Evolutionary conservation across 495 filamentous ascomycete genomes (phyloP).

Genomic region (Annulohypoxylon maeteangense): DNA sequence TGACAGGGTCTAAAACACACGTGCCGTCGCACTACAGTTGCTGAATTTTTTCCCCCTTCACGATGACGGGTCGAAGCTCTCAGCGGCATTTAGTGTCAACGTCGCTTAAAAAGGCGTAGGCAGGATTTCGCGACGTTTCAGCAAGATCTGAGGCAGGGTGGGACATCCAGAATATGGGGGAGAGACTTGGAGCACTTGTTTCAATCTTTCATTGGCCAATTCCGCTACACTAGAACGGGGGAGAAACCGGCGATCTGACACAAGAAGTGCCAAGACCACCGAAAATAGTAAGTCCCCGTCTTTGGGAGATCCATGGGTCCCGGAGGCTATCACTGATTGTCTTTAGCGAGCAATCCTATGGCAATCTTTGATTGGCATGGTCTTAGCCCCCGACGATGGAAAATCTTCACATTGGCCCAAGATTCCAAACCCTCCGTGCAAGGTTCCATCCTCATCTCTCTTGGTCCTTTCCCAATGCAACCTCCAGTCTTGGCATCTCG

Average conservation of each 20-base stretch:
- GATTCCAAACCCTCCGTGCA: conserved; percentile 14
- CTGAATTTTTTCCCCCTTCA: conserved; percentile 18
- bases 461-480: conserved; percentile 2
- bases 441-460: conserved; percentile 21
- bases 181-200: conserved; percentile 16
- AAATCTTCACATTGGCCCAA: conserved; percentile 16
- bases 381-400: neutral
- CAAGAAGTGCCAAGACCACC: conserved; percentile 23
- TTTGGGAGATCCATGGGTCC: conserved; percentile 14
- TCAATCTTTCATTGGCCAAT: conserved; percentile 20
- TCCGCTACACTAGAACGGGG: conserved; percentile 7
- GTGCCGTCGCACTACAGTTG: conserved; percentile 18
- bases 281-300: conserved; percentile 22
- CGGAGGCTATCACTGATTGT: conserved; percentile 18
- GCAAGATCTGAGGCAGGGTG: conserved; percentile 40
- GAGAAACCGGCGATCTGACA: conserved; percentile 24
- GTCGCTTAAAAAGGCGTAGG: conserved; percentile 13
- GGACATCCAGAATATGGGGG: conserved; percentile 41
- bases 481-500: conserved; percentile 32
- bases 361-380: conserved; percentile 18
- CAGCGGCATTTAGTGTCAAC: conserved; percentile 21
- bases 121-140: conserved; percentile 46
- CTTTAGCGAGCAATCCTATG: conserved; percentile 26
- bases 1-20: conserved; percentile 37
- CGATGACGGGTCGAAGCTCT: conserved; percentile 13